These are phyloP conservation scores for Solanum neorickii DNA, from an alignment of 257 asterid genomes.

Conservation along the genomic window DNA sequence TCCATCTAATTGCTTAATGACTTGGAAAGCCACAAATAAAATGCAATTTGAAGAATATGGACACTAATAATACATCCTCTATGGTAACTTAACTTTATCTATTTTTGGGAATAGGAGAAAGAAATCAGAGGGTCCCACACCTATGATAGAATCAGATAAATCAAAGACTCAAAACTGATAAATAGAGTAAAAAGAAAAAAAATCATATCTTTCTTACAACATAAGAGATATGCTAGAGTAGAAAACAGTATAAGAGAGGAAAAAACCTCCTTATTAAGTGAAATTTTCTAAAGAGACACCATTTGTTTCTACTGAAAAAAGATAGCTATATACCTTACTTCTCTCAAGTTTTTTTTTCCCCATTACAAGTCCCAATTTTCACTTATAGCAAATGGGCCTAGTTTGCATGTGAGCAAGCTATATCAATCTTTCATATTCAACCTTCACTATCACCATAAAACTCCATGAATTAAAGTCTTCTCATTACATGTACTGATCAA, in stretches of 20 bases:
- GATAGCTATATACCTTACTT: background rate
- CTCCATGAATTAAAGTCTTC: background rate
- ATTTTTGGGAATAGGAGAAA: conserved; percentile 4
- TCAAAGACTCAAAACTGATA: background rate
- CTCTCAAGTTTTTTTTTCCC: background rate
- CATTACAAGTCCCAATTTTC: background rate
- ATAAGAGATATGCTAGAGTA: background rate
- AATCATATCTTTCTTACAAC: background rate
- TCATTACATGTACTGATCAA: background rate
- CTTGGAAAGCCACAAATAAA: background rate
- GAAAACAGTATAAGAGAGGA: background rate
- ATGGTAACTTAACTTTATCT: conserved; percentile 5
- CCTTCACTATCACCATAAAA: background rate
- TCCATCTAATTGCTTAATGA: background rate
- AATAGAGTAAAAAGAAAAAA: background rate
- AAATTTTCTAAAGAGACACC: background rate
- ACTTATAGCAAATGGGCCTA: conserved; percentile 2
- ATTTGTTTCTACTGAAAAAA: background rate
- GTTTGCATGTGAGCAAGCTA: conserved; percentile 3
- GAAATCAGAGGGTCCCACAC: conserved; percentile 11
- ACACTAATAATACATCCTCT: conserved; percentile 12
- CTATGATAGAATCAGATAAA: conserved; percentile 7
- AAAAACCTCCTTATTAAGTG: background rate
- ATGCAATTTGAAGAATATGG: conserved; percentile 1
- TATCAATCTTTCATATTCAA: conserved; percentile 13